These are phyloP conservation scores for Trypethelium eluteriae DNA, from an alignment of 495 filamentous ascomycete genomes.

Conservation along the genomic window DNA sequence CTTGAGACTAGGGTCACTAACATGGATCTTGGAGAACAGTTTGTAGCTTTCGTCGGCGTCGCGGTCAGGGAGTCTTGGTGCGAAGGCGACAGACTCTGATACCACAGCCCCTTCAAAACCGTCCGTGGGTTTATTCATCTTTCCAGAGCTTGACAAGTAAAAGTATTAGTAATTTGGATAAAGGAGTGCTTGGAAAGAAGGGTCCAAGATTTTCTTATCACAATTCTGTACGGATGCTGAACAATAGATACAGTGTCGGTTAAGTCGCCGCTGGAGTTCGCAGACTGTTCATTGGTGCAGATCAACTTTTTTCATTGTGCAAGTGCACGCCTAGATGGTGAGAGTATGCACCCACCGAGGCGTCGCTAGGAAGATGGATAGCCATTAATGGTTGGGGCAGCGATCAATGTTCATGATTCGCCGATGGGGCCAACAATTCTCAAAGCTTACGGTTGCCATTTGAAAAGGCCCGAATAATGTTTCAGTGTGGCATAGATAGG, in stretches of 20 bases:
- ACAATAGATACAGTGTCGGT: background rate
- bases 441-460: background rate
- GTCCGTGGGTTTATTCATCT: background rate
- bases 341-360: background rate
- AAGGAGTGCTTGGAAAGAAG: background rate
- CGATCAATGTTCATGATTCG: background rate
- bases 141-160: background rate
- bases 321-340: background rate
- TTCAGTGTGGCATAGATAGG: background rate
- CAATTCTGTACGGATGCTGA: background rate
- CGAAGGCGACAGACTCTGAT: constrained; percentile 3
- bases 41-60: constrained; percentile 42
- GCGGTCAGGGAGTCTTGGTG: constrained; percentile 34
- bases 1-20: constrained; percentile 34
- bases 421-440: background rate
- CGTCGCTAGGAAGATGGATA: background rate
- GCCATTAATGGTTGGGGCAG: background rate
- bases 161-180: background rate
- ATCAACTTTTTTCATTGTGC: background rate
- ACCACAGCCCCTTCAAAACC: background rate
- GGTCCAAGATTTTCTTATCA: background rate
- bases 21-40: constrained; percentile 38
- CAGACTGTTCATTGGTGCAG: background rate
- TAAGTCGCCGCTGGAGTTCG: background rate
- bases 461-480: background rate